These are phyloP conservation scores for Erysimum cheiranthoides DNA, from an alignment of 345 rosid species.

Conservation along the genomic window DNA sequence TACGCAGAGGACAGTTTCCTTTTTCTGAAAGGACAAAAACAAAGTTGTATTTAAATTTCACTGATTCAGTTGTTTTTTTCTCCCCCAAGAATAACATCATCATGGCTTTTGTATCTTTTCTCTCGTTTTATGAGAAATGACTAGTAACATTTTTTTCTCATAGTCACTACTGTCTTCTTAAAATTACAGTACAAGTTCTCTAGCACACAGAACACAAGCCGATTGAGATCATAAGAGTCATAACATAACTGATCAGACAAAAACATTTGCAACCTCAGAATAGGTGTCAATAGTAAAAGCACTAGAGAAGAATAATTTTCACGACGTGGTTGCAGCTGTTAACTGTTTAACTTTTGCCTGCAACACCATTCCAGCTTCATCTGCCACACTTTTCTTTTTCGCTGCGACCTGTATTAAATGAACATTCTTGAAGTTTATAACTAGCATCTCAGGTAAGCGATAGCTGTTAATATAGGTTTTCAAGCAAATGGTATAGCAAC, in stretches of 20 bases:
- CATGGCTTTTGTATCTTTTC: slow-evolving; percentile 7
- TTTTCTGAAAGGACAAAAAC: neutral
- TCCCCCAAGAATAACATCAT: neutral
- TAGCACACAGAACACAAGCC: slow-evolving; percentile 6
- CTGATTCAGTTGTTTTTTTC: slow-evolving; percentile 35
- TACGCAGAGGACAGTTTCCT: slow-evolving; percentile 6
- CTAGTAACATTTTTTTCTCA: neutral
- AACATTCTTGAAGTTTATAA: slow-evolving; percentile 23
- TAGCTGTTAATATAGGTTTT: neutral
- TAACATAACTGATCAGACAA: neutral
- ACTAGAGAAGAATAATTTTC: slow-evolving; percentile 18
- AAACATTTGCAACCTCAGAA: slow-evolving; percentile 7
- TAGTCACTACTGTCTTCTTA: neutral
- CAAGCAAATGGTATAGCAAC: neutral
- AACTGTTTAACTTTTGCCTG: slow-evolving; percentile 76
- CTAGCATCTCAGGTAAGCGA: neutral
- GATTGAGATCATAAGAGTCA: slow-evolving; percentile 9
- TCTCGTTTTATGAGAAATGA: slow-evolving; percentile 22
- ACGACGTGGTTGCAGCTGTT: slow-evolving; percentile 49
- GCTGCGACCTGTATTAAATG: slow-evolving; percentile 73
- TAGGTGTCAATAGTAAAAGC: neutral
- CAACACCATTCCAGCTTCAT: slow-evolving; percentile 78
- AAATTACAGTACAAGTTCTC: slow-evolving; percentile 16
- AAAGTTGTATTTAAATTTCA: slow-evolving; percentile 30
- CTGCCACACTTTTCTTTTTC: slow-evolving; percentile 84